Conservation (phyloP, 805 yeast species). For the Wickerhamiella cacticola region DNA sequence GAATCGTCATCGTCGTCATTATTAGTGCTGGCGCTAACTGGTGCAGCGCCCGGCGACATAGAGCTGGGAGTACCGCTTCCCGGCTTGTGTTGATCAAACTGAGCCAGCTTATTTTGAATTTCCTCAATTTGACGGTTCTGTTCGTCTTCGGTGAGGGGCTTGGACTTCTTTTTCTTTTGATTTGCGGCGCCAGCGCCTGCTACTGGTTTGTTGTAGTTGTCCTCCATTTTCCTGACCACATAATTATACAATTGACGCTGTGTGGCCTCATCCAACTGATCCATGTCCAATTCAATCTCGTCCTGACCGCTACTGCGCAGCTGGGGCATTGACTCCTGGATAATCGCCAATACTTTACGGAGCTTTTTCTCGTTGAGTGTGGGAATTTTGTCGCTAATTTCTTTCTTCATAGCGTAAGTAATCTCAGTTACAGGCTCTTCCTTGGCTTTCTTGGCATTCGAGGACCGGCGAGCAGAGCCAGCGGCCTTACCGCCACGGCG, state of each 20-base stretch:
- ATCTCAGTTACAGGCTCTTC: conserved; percentile 31
- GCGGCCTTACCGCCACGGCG: conserved; percentile 5
- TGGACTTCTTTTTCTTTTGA: conserved; percentile 37
- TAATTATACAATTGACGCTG: conserved; percentile 72
- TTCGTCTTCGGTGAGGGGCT: conserved; percentile 53
- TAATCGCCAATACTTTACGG: conserved; percentile 71
- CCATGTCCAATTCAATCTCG: conserved; percentile 94
- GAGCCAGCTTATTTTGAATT: conserved; percentile 62
- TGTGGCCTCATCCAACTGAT: conserved; percentile 74
- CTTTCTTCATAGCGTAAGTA: conserved; percentile 93
- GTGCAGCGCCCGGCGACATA: conserved; percentile 7
- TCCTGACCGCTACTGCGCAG: conserved; percentile 52
- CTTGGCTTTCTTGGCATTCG: conserved; percentile 24
- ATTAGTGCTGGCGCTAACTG: not conserved
- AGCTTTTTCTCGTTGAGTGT: conserved; percentile 63
- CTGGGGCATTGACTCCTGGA: conserved; percentile 63
- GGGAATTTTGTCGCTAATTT: conserved; percentile 73
- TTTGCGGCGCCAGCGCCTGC: conserved; percentile 10
- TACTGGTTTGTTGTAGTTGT: conserved; percentile 2
- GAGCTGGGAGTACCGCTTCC: conserved; percentile 15
- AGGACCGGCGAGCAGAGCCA: conserved; percentile 11
- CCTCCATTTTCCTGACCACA: conserved; percentile 37
- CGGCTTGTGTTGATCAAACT: conserved; percentile 37
- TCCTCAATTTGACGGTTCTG: conserved; percentile 56
- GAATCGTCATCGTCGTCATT: conserved; percentile 21